Percentiles rank a stretch among this genome's conserved stretches.
These are phyloP conservation scores for Cordyceps cateniannulata DNA, from an alignment of 2,329 filamentous ascomycete genomes.

Conservation along the genomic window DNA sequence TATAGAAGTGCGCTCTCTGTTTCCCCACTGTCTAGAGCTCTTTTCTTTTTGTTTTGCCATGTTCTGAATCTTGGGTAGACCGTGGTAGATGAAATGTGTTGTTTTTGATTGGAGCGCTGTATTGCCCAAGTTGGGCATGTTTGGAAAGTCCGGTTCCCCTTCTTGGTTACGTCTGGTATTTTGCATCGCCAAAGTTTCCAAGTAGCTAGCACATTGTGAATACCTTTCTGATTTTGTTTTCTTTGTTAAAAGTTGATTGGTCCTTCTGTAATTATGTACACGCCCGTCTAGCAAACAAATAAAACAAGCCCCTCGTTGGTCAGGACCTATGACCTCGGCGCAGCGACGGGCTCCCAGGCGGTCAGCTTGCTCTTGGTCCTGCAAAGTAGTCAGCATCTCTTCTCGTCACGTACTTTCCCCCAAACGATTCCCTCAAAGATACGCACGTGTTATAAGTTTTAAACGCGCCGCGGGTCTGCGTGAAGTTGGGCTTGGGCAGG, in stretches of 20 bases:
- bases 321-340: slow-evolving; percentile 24
- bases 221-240: background rate
- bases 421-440: background rate
- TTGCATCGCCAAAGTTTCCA: background rate
- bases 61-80: slow-evolving; percentile 1
- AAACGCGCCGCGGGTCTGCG: slow-evolving; percentile 70
- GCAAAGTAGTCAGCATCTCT: slow-evolving; percentile 17
- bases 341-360: slow-evolving; percentile 44
- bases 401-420: background rate
- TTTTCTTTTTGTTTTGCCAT: background rate
- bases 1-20: background rate
- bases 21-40: background rate
- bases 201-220: background rate
- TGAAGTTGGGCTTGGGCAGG: slow-evolving; percentile 66
- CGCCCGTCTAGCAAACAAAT: background rate
- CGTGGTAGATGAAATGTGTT: slow-evolving; percentile 2
- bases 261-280: slow-evolving; percentile 25
- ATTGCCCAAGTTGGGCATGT: background rate
- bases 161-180: background rate
- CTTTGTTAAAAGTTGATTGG: background rate
- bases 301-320: background rate
- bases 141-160: background rate
- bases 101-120: background rate
- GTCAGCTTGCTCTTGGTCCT: slow-evolving; percentile 49
- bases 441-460: slow-evolving; percentile 94